Base-by-base conservation (phyloP, 352 stramenopile species). In the Phytophthora tubulina region DNA sequence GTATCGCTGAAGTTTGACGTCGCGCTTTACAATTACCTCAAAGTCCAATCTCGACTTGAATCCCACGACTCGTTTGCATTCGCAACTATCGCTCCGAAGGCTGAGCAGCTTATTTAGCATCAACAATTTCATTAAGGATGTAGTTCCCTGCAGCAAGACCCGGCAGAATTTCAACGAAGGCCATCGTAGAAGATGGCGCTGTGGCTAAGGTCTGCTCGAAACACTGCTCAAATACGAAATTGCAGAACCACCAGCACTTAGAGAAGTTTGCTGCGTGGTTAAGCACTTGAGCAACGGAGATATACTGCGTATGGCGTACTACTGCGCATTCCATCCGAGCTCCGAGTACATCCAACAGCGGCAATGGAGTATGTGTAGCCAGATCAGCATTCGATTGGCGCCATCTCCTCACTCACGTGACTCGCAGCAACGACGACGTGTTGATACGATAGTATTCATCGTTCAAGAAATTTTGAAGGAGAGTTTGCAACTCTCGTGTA, bases 321-420 rank as follows among this genome's bases (percentile, higher is more conserved):
- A 27, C 81, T 5, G 82, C 84, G 13, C 72, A 72, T 58, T 92
- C 78, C 60, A 92, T 79, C 30, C 73, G 69, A 5, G 15, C 21
- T 42, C 67, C 61, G 4, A 90, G 52, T 0, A 67, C 14, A 4
- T 60, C 15, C 4, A 82, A 62, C 3, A 76, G 33, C 1, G 66
- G 68, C 0, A 83, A 27, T 32, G 67, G 50, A 10, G 31, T 17
- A 50, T 36, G 52, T 11, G 36, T 67, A 2, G 57, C 61, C 7
- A 92, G 62, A 42, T 84, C 67, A 5, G 79, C 62, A 41, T 80
- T 89, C 6, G 87, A 60, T 60, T 92, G 84, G 6, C 82, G 75
- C 84, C 84, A 92, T 69, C 90, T 78, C n/a, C 82, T 82, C 3
- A 81, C 68, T 80, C 84, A 92, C 1, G 67, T 67, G 53, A 62